Evolutionary conservation across 2,329 filamentous ascomycete genomes (phyloP).

Genomic region (Trematosphaeria pertusa): DNA sequence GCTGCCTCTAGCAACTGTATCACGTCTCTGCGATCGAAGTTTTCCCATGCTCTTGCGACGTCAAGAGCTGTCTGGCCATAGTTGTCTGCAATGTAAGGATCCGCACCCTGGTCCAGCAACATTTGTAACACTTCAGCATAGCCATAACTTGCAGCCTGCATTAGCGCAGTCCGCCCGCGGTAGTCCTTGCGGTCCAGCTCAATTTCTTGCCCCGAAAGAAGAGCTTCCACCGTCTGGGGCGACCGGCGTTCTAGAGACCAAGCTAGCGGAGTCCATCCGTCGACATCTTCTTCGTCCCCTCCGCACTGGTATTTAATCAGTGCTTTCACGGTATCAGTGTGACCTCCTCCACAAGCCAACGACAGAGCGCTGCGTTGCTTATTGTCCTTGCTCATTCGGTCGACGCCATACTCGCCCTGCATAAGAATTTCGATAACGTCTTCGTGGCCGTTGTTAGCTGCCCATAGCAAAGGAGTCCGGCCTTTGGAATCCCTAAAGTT

Average conservation of each 20-base stretch:
- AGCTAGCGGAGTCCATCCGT: slow-evolving; percentile 47
- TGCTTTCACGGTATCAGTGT: slow-evolving; percentile 29
- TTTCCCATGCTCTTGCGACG: slow-evolving; percentile 12
- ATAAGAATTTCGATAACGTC: slow-evolving; percentile 32
- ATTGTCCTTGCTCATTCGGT: slow-evolving; percentile 37
- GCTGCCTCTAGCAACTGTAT: not conserved
- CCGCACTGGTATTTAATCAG: slow-evolving; percentile 36
- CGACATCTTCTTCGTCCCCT: slow-evolving; percentile 44
- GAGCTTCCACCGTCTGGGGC: slow-evolving; percentile 34
- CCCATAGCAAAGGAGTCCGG: slow-evolving; percentile 42
- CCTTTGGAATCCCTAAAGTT: slow-evolving; percentile 39
- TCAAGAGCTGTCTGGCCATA: slow-evolving; percentile 21
- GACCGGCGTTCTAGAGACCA: slow-evolving; percentile 42
- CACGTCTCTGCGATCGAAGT: not conserved
- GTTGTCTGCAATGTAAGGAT: slow-evolving; percentile 14
- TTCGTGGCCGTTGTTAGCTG: slow-evolving; percentile 34
- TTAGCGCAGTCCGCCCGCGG: slow-evolving; percentile 39
- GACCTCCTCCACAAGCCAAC: slow-evolving; percentile 35
- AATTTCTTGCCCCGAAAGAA: slow-evolving; percentile 38
- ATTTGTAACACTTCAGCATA: slow-evolving; percentile 32
- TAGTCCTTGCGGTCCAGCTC: slow-evolving; percentile 40
- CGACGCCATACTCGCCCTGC: slow-evolving; percentile 23
- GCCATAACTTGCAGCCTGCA: slow-evolving; percentile 46
- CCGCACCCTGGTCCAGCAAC: slow-evolving; percentile 19
- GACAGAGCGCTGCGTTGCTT: slow-evolving; percentile 42